phyloP scores from a whole-genome alignment of 495 filamentous ascomycete genomes.

The Antarctomyces pellizariae region DNA sequence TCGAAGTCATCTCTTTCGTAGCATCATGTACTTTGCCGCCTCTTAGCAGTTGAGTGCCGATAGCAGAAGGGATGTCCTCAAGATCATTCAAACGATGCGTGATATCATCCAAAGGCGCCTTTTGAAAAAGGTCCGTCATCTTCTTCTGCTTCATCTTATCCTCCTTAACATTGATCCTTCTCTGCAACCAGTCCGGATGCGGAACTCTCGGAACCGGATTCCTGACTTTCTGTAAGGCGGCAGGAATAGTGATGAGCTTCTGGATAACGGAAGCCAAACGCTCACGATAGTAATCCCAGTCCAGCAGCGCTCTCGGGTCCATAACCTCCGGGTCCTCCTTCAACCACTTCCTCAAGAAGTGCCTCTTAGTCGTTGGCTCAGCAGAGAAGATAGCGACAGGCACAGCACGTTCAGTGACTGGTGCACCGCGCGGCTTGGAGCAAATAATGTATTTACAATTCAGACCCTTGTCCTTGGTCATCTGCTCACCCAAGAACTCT shows the following conservation, averaged over 20 bases:
- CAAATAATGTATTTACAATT: conserved; percentile 99
- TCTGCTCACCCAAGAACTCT: conserved; percentile 91
- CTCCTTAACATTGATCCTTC: conserved; percentile 80
- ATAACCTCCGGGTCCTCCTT: conserved; percentile 84
- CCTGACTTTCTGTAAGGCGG: conserved; percentile 77
- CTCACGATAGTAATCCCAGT: conserved; percentile 94
- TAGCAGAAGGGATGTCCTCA: conserved; percentile 60
- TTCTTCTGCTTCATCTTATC: conserved; percentile 97
- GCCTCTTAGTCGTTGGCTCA: conserved; percentile 62
- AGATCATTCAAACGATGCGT: conserved; percentile 49
- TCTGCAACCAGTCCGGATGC: conserved; percentile 92
- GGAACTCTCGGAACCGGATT: conserved; percentile 86
- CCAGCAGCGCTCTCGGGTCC: conserved; percentile 69
- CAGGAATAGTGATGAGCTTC: conserved; percentile 96
- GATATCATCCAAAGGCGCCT: conserved; percentile 49
- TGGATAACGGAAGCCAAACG: conserved; percentile 90
- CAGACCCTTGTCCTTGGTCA: conserved; percentile 95
- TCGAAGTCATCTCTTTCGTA: conserved; percentile 23
- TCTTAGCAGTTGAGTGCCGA: too few species aligned
- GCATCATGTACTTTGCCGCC: too few species aligned
- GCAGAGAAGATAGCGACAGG: conserved; percentile 96
- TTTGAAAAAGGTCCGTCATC: conserved; percentile 83
- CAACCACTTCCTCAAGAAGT: conserved; percentile 85
- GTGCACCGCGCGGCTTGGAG: conserved; percentile 59
- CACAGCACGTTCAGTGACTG: conserved; percentile 84